Conservation (phyloP, 257 asterid species). For the Ocimum tenuiflorum region DNA sequence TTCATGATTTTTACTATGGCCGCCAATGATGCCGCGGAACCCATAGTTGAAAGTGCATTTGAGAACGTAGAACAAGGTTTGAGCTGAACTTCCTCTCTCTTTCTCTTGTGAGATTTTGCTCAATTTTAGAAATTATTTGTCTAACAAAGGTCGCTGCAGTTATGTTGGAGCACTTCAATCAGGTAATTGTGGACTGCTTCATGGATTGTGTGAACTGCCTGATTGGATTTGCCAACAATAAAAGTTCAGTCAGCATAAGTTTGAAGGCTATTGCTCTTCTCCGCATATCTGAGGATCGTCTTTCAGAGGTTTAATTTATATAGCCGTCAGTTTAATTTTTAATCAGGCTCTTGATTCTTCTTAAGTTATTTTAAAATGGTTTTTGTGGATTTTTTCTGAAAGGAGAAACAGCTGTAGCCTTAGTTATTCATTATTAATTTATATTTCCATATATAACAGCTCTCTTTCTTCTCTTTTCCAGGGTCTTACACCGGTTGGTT, state of each 20-base stretch:
- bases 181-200: conserved; percentile 86
- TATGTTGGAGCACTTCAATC: conserved; percentile 92
- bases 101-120: conserved; percentile 5
- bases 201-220: conserved; percentile 96
- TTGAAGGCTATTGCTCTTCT: conserved; percentile 98
- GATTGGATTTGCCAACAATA: conserved; percentile 85
- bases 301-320: conserved; percentile 67
- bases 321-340: neutral
- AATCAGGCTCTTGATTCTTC: neutral
- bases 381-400: neutral
- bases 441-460: neutral
- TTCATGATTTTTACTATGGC: conserved; percentile 91
- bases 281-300: conserved; percentile 97
- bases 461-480: conserved; percentile 32
- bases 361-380: neutral
- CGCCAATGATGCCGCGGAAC: conserved; percentile 79
- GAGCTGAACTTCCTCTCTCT: conserved; percentile 21
- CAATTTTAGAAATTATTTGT: conserved; percentile 17
- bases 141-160: conserved; percentile 56
- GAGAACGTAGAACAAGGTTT: conserved; percentile 95
- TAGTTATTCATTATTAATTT: neutral
- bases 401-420: neutral
- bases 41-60: conserved; percentile 90
- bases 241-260: conserved; percentile 69
- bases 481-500: conserved; percentile 79